Conservation (phyloP, 768 basidiomycete genomes). For the Termitomyces sp. region DNA sequence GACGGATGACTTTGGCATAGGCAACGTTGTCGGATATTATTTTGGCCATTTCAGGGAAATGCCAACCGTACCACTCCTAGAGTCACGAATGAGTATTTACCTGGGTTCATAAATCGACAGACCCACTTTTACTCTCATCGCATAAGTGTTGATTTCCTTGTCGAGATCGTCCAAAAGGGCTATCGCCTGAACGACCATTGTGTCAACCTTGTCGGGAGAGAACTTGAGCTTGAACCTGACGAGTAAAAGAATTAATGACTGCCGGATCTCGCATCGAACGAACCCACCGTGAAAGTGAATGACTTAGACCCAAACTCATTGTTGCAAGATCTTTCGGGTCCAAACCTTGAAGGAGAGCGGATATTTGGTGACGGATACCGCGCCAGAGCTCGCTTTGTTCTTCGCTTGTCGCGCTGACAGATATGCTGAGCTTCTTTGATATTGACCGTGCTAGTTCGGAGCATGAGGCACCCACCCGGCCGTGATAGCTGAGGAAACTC, state of each 20-base stretch:
- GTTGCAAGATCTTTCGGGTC: constrained; percentile 94
- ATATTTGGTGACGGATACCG: constrained; percentile 88
- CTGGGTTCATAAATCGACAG: not conserved
- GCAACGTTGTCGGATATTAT: constrained; percentile 97
- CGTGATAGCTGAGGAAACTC: constrained; percentile 20
- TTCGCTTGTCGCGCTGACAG: constrained; percentile 59
- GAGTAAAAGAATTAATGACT: not conserved
- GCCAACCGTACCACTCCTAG: constrained; percentile 99
- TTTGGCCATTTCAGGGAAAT: constrained; percentile 99
- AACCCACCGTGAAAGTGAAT: constrained; percentile 86
- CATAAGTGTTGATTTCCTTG: constrained; percentile 99
- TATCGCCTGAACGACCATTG: constrained; percentile 99
- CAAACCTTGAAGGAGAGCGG: constrained; percentile 81
- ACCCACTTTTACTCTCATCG: constrained; percentile 95
- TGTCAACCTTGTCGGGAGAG: constrained; percentile 99
- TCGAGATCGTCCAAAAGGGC: constrained; percentile 96
- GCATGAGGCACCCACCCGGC: not conserved
- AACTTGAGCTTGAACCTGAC: constrained; percentile 97
- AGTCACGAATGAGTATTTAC: not conserved
- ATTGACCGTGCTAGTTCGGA: constrained; percentile 65
- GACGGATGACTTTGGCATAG: constrained; percentile 89
- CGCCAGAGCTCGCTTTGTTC: constrained; percentile 81
- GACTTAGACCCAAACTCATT: constrained; percentile 96
- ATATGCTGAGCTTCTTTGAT: constrained; percentile 90
- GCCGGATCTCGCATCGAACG: not conserved